Conservation (phyloP, 1,139 yeast genomes). For the Debaryomycetaceae sp. region DNA sequence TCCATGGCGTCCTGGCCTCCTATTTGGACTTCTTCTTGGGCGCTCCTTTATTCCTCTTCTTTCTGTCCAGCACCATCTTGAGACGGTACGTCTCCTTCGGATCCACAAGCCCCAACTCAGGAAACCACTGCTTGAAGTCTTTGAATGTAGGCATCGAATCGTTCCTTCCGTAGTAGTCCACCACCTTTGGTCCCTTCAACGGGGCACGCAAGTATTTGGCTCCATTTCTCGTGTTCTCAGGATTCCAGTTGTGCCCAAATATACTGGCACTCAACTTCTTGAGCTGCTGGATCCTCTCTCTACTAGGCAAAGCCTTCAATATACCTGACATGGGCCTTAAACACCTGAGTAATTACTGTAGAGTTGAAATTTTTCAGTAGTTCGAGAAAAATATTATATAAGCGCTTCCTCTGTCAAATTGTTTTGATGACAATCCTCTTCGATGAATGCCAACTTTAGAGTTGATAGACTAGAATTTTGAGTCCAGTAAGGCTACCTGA, state of each 20-base stretch:
- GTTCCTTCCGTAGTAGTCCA: slow-evolving; percentile 74
- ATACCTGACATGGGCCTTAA: slow-evolving; percentile 13
- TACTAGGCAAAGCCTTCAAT: slow-evolving; percentile 23
- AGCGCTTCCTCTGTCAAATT: too few relatives aligned
- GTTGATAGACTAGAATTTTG: too few relatives aligned
- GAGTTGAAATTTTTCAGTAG: not conserved
- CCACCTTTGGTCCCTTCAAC: slow-evolving; percentile 70
- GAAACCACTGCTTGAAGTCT: slow-evolving; percentile 55
- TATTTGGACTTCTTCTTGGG: slow-evolving; percentile 65
- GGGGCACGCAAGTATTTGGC: slow-evolving; percentile 70
- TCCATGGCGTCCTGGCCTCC: not conserved
- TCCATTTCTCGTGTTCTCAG: slow-evolving; percentile 69
- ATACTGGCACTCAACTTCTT: slow-evolving; percentile 29
- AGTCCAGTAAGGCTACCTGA: too few relatives aligned
- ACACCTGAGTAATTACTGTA: not conserved
- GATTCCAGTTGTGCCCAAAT: slow-evolving; percentile 51
- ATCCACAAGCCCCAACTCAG: slow-evolving; percentile 61
- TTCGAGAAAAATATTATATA: too few relatives aligned
- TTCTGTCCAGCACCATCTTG: slow-evolving; percentile 62
- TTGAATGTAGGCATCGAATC: slow-evolving; percentile 59
- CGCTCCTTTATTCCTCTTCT: slow-evolving; percentile 90
- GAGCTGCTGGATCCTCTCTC: slow-evolving; percentile 27
- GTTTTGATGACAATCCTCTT: too few relatives aligned
- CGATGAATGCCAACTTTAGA: too few relatives aligned
- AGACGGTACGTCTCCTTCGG: slow-evolving; percentile 72